Conservation (phyloP, 257 asterid species). For the Fraxinus quadrangulata region DNA sequence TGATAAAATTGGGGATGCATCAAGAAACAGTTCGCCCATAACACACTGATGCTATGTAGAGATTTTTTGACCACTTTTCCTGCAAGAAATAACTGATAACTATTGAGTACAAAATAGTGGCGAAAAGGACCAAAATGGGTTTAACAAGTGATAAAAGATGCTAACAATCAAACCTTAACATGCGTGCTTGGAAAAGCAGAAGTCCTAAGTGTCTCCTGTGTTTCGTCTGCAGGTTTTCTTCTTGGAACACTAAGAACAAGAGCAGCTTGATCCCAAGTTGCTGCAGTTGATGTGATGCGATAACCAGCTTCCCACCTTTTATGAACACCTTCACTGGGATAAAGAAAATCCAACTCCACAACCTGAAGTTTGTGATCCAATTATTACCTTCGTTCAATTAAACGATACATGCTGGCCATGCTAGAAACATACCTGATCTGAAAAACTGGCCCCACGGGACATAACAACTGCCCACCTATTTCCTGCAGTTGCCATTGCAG, state of each 20-base stretch:
- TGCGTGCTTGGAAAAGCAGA: constrained; percentile 58
- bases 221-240: constrained; percentile 49
- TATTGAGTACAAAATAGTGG: neutral
- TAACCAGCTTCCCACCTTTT: constrained; percentile 70
- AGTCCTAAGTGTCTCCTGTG: constrained; percentile 69
- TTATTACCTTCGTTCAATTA: neutral
- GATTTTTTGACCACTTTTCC: constrained; percentile 51
- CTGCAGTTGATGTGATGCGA: constrained; percentile 70
- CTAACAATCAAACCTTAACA: constrained; percentile 47
- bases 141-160: neutral
- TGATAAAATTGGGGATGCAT: constrained; percentile 16
- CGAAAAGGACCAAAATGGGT: neutral
- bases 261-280: constrained; percentile 70
- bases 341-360: constrained; percentile 72
- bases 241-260: constrained; percentile 64
- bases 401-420: neutral
- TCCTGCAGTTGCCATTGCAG: constrained; percentile 77
- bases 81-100: constrained; percentile 27
- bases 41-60: constrained; percentile 44
- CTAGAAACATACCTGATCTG: constrained; percentile 50
- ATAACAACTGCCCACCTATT: constrained; percentile 68
- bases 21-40: constrained; percentile 46
- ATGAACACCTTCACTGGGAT: constrained; percentile 82
- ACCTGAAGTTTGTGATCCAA: constrained; percentile 37
- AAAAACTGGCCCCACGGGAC: constrained; percentile 75